These are phyloP conservation scores for Heliamphora pulchella DNA, from an alignment of 179 eudicot species.

Conservation along the genomic window DNA sequence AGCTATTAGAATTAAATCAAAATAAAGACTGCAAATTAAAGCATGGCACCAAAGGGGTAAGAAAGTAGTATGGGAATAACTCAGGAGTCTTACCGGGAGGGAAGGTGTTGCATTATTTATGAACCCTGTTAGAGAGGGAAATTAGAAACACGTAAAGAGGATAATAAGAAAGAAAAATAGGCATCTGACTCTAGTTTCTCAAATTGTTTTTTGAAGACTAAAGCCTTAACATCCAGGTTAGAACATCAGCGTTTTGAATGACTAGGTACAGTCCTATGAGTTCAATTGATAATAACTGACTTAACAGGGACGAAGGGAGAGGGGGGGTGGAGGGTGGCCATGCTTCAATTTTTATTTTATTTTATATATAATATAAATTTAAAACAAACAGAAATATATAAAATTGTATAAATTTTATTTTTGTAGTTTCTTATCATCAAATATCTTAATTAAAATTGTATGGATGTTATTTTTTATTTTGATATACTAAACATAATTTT, in stretches of 20 bases:
- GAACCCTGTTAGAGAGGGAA: background rate
- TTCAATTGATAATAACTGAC: too few species aligned
- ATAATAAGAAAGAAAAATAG: background rate
- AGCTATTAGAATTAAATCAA: background rate
- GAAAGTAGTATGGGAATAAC: constrained; percentile 8
- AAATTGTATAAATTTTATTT: too few species aligned
- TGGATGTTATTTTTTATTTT: too few species aligned
- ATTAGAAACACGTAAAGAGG: background rate
- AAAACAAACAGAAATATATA: too few species aligned
- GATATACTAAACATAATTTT: too few species aligned
- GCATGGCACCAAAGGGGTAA: background rate
- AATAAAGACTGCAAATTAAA: background rate
- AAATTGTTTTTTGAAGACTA: background rate
- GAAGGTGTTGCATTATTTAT: background rate
- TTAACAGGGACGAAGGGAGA: too few species aligned
- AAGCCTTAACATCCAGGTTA: background rate
- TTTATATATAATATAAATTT: too few species aligned
- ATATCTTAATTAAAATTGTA: too few species aligned
- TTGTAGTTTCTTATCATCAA: too few species aligned
- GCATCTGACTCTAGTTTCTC: background rate
- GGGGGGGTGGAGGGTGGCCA: too few species aligned
- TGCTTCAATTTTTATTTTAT: too few species aligned
- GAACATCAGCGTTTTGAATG: background rate
- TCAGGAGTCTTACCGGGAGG: background rate
- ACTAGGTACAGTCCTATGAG: too few species aligned